Evolutionary conservation across 2,329 filamentous ascomycete species (phyloP).

Genomic region (Botrytis aclada): DNA sequence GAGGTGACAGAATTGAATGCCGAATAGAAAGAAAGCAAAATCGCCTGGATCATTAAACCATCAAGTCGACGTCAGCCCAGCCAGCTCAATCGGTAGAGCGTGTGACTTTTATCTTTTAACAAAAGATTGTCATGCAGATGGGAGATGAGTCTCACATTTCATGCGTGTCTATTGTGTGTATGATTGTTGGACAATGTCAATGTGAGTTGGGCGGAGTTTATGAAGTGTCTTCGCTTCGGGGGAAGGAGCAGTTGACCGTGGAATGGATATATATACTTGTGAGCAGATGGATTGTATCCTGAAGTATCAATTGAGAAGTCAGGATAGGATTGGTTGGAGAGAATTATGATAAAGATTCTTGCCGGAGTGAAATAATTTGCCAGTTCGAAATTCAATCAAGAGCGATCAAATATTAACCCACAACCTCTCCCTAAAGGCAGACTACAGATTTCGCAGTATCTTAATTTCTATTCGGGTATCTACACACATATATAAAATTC

Average conservation of each 20-base stretch:
- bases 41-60: neutral
- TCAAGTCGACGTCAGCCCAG: slow-evolving; percentile 21
- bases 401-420: neutral
- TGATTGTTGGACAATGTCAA: neutral
- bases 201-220: neutral
- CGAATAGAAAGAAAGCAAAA: neutral
- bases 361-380: neutral
- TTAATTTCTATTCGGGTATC: slow-evolving; percentile 10
- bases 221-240: neutral
- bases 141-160: neutral
- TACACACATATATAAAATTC: slow-evolving; percentile 1
- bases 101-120: slow-evolving; percentile 31
- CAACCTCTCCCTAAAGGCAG: neutral
- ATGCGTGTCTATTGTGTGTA: neutral
- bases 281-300: neutral
- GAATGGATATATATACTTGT: neutral
- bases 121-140: neutral
- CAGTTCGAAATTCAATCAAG: neutral
- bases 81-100: slow-evolving; percentile 37
- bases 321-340: neutral
- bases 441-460: neutral
- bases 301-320: neutral
- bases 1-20: neutral
- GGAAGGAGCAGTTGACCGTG: neutral
- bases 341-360: neutral